These are phyloP conservation scores for Eruca vesicaria DNA, from an alignment of 441 rosid genomes.

Conservation along the genomic window DNA sequence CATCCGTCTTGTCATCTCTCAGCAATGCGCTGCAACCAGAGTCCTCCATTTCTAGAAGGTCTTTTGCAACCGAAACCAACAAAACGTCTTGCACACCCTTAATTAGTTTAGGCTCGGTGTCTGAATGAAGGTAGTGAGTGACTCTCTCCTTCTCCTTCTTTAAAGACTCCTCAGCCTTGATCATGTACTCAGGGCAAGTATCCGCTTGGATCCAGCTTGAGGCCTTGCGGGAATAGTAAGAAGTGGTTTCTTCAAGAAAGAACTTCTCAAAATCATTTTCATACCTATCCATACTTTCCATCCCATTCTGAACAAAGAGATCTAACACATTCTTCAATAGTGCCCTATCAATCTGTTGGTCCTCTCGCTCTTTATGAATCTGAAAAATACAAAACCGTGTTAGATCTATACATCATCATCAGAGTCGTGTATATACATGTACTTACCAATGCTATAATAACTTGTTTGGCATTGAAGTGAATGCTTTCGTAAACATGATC, in stretches of 20 bases:
- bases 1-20: constrained; percentile 78
- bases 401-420: background rate
- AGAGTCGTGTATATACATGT: background rate
- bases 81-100: constrained; percentile 81
- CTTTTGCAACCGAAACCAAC: constrained; percentile 49
- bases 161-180: constrained; percentile 82
- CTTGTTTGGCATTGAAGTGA: constrained; percentile 50
- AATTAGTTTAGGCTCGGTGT: constrained; percentile 33
- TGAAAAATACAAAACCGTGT: constrained; percentile 15
- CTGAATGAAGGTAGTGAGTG: constrained; percentile 36
- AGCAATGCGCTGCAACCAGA: constrained; percentile 81
- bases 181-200: constrained; percentile 75
- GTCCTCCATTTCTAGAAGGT: constrained; percentile 71
- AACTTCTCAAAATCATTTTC: constrained; percentile 59
- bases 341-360: constrained; percentile 73
- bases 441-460: constrained; percentile 55
- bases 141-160: constrained; percentile 88
- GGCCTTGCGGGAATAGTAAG: constrained; percentile 74
- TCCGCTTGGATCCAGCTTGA: constrained; percentile 71
- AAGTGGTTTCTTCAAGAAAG: constrained; percentile 57
- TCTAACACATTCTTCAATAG: constrained; percentile 71
- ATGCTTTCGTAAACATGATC: constrained; percentile 43
- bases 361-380: constrained; percentile 82
- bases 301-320: constrained; percentile 77
- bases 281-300: constrained; percentile 57